Conservation (phyloP, 1,284 basidiomycete species). For the Termitomyces sp. region DNA sequence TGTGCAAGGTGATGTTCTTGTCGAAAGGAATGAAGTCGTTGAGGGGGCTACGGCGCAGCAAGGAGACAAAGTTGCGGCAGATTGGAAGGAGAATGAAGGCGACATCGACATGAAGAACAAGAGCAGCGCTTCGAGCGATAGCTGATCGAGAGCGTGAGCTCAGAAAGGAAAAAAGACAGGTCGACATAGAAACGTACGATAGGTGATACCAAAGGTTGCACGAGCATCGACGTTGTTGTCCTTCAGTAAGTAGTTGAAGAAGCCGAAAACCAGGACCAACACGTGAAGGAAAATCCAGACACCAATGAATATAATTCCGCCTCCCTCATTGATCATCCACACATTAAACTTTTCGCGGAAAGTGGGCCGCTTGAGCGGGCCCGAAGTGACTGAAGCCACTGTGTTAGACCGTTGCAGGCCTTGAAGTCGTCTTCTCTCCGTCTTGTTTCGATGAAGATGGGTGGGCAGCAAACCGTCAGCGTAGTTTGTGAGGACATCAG, state of each 20-base stretch:
- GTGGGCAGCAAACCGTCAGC: slow-evolving; percentile 30
- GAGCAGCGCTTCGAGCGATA: slow-evolving; percentile 78
- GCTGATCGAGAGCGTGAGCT: slow-evolving; percentile 36
- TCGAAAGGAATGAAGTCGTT: slow-evolving; percentile 86
- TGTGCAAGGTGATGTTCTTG: slow-evolving; percentile 86
- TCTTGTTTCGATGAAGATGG: slow-evolving; percentile 71
- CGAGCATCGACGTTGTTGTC: slow-evolving; percentile 70
- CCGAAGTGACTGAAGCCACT: slow-evolving; percentile 25
- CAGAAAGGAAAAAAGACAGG: slow-evolving; percentile 1
- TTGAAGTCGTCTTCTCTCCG: slow-evolving; percentile 72
- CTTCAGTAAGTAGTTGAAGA: slow-evolving; percentile 72
- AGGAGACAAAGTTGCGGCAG: slow-evolving; percentile 86
- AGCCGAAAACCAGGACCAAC: slow-evolving; percentile 69
- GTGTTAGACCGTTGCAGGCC: slow-evolving; percentile 63
- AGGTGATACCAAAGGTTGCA: slow-evolving; percentile 66
- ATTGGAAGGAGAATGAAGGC: slow-evolving; percentile 88
- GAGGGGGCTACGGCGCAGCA: slow-evolving; percentile 76
- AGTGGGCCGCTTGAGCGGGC: slow-evolving; percentile 31
- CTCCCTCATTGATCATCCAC: slow-evolving; percentile 93
- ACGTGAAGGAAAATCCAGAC: slow-evolving; percentile 74
- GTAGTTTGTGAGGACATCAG: slow-evolving; percentile 37
- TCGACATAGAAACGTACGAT: slow-evolving; percentile 46
- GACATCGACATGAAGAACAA: slow-evolving; percentile 83
- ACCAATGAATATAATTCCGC: slow-evolving; percentile 69
- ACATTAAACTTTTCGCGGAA: slow-evolving; percentile 46